Percentiles rank a stretch among this genome's conserved stretches.
Evolutionary conservation across 1,284 basidiomycete species (phyloP).

Genomic region (Peniophora sp.): DNA sequence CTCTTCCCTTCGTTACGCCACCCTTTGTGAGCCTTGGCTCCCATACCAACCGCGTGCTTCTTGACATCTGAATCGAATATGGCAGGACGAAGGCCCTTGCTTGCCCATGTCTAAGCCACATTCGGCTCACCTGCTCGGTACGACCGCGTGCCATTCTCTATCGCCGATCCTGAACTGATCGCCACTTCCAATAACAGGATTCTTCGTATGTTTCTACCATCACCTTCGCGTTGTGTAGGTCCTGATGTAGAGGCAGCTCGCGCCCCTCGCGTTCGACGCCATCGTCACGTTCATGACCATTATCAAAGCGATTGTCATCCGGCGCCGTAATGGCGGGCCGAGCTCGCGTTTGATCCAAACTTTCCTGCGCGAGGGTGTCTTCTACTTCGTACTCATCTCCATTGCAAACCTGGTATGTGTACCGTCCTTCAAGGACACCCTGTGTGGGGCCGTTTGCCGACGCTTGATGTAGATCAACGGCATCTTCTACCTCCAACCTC

Average conservation of each 20-base stretch:
- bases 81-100: slow-evolving; percentile 53
- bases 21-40: slow-evolving; percentile 39
- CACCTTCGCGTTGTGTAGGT: not conserved
- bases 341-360: slow-evolving; percentile 74
- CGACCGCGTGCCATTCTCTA: slow-evolving; percentile 14
- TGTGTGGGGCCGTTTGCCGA: slow-evolving; percentile 4
- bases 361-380: slow-evolving; percentile 74
- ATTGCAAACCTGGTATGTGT: slow-evolving; percentile 57
- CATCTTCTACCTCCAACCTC: slow-evolving; percentile 78
- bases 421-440: not conserved
- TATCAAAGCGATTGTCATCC: slow-evolving; percentile 61
- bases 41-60: slow-evolving; percentile 1
- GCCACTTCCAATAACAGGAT: slow-evolving; percentile 33
- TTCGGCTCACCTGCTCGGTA: slow-evolving; percentile 70
- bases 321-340: slow-evolving; percentile 58
- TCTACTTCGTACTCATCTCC: slow-evolving; percentile 75
- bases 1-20: slow-evolving; percentile 58
- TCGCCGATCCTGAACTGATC: slow-evolving; percentile 7
- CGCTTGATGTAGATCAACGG: slow-evolving; percentile 47
- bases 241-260: slow-evolving; percentile 38
- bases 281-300: slow-evolving; percentile 72
- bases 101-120: slow-evolving; percentile 71
- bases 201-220: slow-evolving; percentile 47
- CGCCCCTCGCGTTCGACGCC: slow-evolving; percentile 71
- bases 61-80: not conserved